Base-by-base conservation (phyloP, 164 flowering plant genomes). In the Vitis riparia region DNA sequence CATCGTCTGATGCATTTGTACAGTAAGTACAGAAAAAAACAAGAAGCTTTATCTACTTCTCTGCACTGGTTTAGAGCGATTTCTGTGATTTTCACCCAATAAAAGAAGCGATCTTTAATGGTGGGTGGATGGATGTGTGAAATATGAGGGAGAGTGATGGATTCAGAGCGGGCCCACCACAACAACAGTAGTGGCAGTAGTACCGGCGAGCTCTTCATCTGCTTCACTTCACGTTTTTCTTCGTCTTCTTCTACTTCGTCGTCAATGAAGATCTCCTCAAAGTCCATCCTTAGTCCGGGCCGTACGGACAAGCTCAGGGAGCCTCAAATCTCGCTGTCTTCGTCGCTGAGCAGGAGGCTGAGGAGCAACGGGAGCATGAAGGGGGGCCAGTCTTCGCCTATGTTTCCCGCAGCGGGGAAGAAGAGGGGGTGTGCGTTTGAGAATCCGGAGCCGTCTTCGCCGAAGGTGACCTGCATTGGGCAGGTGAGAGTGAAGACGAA, bases 381-480 rank as follows among this genome's bases (percentile, higher is more conserved):
- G 63, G 90, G 87, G 9, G 96, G 88, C 8, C 88, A 86, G 51
- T 79, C 89, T 8, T 88, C 92, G 3, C 97, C 98, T 2, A 89
- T 92, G 91, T 87, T 90, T 72, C 86, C 87, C 10, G 59, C 90
- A 1, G 79, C 77, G 1, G 72, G 71, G 11, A 81, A 77, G 83
- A 86, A 81, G 55, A 73, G 82, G 32, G 80, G 85, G 16, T 65
- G 77, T 11, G 80, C 76, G 19, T 89, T 87, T 32, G 98, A 93
- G 5, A 89, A 84, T 55, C 84, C 90, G 0, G 98, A 94, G 70
- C 98, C 98, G 0, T 83, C 91, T 11, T 94, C 98, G 3, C 98
- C 97, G 0, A 94, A 91, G 27, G 98, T 94, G 1, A 94, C 98
- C 23, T 94, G 98, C 71, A 94, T 94, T 57, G 97, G 97, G 2